Conservation (phyloP, 345 rosid species). For the Eucalyptus melliodora region DNA sequence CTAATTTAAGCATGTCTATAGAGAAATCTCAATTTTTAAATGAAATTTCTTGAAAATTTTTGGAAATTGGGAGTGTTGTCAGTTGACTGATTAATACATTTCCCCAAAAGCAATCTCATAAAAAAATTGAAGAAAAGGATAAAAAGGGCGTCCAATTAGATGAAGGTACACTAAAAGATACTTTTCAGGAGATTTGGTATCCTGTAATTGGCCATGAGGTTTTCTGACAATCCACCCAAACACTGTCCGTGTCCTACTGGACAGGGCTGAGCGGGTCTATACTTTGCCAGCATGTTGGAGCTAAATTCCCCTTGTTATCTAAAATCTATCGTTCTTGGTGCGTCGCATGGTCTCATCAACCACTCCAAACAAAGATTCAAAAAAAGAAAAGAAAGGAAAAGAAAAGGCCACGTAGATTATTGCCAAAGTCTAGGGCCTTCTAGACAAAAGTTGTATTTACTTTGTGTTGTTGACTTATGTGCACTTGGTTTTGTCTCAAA, state of each 20-base stretch:
- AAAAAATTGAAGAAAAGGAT: neutral
- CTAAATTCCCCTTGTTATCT: neutral
- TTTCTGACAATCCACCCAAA: neutral
- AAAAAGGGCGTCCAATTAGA: neutral
- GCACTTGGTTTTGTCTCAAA: neutral
- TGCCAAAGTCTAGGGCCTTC: neutral
- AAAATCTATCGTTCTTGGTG: neutral
- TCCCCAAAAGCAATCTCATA: neutral
- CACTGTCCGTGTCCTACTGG: neutral
- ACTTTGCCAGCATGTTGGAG: neutral
- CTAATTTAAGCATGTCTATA: neutral
- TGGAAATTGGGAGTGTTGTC: neutral
- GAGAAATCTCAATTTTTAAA: neutral
- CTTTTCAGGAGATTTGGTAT: neutral
- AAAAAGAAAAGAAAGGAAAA: neutral
- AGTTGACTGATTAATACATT: neutral
- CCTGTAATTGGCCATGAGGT: neutral
- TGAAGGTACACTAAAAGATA: neutral
- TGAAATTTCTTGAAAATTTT: neutral
- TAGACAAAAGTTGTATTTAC: neutral
- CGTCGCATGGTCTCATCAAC: neutral
- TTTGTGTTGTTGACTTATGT: neutral
- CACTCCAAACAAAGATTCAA: neutral
- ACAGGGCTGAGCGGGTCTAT: neutral
- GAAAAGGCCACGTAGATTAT: neutral